A percentile compares a stretch with the other conserved stretches of the same genome.
Conservation (phyloP, 768 basidiomycete species). For the Rhizopogon vulgaris region DNA sequence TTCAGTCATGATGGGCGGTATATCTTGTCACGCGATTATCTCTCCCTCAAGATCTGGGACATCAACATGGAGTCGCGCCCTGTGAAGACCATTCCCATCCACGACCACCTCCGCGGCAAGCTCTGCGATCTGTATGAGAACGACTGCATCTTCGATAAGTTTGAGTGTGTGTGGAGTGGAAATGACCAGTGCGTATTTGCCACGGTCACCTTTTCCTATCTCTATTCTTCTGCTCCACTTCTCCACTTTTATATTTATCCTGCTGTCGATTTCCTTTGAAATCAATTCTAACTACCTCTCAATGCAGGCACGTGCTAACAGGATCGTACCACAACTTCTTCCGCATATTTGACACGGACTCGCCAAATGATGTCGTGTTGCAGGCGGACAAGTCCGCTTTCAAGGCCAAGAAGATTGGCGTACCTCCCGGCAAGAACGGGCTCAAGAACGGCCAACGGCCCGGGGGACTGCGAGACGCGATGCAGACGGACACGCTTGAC, state of each 20-base stretch:
- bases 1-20: conserved; percentile 97
- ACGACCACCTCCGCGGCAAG: conserved; percentile 95
- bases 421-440: conserved; percentile 65
- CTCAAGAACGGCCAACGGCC: conserved; percentile 69
- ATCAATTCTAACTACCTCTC: background rate
- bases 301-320: conserved; percentile 84
- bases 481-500: conserved; percentile 82
- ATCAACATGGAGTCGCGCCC: conserved; percentile 98
- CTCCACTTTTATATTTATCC: background rate
- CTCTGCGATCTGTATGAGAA: conserved; percentile 99
- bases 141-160: conserved; percentile 99
- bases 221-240: conserved; percentile 8
- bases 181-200: conserved; percentile 79
- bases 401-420: conserved; percentile 98
- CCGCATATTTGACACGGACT: conserved; percentile 96
- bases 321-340: conserved; percentile 99
- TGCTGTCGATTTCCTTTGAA: conserved; percentile 11
- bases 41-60: conserved; percentile 99
- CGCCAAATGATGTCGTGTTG: conserved; percentile 81
- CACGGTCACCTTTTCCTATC: background rate
- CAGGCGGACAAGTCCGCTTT: conserved; percentile 99
- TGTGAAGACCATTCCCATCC: conserved; percentile 96
- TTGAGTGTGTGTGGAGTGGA: conserved; percentile 97
- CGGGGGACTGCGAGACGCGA: conserved; percentile 68
- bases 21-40: conserved; percentile 94